phyloP scores from a whole-genome alignment of 1,284 basidiomycete genomes.

The Singerocomus inundabilis region DNA sequence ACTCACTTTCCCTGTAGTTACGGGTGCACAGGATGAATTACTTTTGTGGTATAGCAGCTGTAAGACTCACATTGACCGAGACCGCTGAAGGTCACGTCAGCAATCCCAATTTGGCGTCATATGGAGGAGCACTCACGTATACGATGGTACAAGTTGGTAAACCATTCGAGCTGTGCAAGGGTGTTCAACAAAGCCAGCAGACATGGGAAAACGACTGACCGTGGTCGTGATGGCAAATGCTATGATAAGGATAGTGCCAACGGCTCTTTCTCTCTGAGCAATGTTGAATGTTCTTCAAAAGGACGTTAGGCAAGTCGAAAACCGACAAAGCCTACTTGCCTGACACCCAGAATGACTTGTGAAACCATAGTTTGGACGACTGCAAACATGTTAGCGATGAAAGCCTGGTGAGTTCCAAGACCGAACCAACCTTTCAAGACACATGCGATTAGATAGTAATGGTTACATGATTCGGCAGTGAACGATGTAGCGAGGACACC shows the following conservation, averaged over 20 bases:
- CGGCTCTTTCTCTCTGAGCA: conserved; percentile 20
- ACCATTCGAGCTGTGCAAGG: conserved; percentile 30
- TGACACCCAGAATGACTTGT: conserved; percentile 35
- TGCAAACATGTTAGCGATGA: background rate
- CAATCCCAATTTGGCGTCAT: background rate
- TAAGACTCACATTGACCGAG: conserved; percentile 18
- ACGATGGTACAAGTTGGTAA: conserved; percentile 31
- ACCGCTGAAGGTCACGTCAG: conserved; percentile 23
- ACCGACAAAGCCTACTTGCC: conserved; percentile 9
- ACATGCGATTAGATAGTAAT: conserved; percentile 32
- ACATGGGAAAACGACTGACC: conserved; percentile 9
- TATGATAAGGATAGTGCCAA: conserved; percentile 23
- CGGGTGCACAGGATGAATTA: conserved; percentile 4
- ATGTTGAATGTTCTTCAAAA: conserved; percentile 34
- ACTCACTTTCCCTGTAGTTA: conserved; percentile 29
- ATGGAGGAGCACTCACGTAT: conserved; percentile 19
- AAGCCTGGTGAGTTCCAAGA: background rate
- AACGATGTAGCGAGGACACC: conserved; percentile 38
- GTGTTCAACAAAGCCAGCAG: background rate
- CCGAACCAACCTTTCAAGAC: conserved; percentile 35
- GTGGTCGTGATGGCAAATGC: conserved; percentile 22
- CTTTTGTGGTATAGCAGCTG: background rate
- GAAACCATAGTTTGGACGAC: conserved; percentile 37
- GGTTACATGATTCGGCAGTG: conserved; percentile 25
- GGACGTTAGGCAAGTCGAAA: background rate